These are phyloP conservation scores for Poa pratensis DNA, from an alignment of 176 grass and related monocot species.

Conservation along the genomic window DNA sequence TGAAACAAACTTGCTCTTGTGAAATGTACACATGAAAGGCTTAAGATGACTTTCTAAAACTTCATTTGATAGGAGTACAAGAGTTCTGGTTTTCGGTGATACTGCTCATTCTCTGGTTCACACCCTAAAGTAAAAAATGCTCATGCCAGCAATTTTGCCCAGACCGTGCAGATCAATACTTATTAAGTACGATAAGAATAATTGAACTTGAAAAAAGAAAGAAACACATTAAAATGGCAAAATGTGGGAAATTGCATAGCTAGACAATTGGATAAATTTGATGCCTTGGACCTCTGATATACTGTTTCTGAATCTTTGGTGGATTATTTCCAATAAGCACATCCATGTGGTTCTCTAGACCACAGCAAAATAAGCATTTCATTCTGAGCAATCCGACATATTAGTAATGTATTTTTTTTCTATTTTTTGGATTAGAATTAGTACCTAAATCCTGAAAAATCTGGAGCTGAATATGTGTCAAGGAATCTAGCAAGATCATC, in stretches of 20 bases:
- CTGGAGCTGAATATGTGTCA: constrained; percentile 76
- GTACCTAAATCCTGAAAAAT: constrained; percentile 96
- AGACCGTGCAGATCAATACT: background rate
- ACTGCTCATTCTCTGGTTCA: constrained; percentile 10
- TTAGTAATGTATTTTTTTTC: constrained; percentile 3
- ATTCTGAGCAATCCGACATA: constrained; percentile 5
- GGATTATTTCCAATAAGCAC: background rate
- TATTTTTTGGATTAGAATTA: constrained; percentile 30
- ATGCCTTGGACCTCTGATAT: constrained; percentile 14
- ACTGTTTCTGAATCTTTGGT: constrained; percentile 27
- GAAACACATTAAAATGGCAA: background rate
- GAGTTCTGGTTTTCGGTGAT: background rate
- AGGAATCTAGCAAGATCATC: constrained; percentile 88
- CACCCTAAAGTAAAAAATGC: constrained; percentile 3
- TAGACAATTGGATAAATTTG: constrained; percentile 1
- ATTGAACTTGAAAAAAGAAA: background rate
- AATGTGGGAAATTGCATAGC: constrained; percentile 19
- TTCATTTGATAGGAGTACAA: background rate
- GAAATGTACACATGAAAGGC: constrained; percentile 3
- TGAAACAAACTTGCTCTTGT: constrained; percentile 32
- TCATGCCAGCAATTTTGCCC: constrained; percentile 18
- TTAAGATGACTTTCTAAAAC: constrained; percentile 25
- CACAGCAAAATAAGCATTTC: constrained; percentile 20
- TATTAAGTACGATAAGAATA: constrained; percentile 16
- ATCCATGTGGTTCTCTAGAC: constrained; percentile 16